Percentiles rank a stretch among this genome's conserved stretches.
phyloP scores from a whole-genome alignment of 306 rosid species.

The Castanopsis chinensis region DNA sequence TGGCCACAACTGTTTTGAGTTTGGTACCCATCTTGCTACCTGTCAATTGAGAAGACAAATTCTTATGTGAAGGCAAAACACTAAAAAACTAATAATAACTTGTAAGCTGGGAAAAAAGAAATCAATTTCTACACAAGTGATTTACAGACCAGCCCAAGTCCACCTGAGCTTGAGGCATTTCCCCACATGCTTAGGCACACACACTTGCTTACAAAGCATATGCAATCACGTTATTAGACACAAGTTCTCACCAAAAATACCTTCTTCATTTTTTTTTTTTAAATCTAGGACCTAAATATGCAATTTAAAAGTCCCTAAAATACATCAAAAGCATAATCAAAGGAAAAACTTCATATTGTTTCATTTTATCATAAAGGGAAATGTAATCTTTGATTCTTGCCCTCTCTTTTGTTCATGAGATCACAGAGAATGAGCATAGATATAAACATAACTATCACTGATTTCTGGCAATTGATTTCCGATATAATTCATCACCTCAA shows the following conservation, averaged over 20 bases:
- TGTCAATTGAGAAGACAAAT: constrained; percentile 6
- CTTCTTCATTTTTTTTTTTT: too few species aligned
- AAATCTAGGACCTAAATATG: background rate
- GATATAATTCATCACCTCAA: too few species aligned
- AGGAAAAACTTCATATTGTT: background rate
- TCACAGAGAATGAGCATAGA: too few species aligned
- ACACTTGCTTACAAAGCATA: too few species aligned
- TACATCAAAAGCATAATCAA: background rate
- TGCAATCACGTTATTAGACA: too few species aligned
- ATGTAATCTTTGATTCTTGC: too few species aligned
- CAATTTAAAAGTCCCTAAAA: background rate
- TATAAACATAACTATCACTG: too few species aligned
- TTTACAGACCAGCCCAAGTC: background rate
- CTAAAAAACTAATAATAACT: background rate
- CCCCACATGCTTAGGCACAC: background rate
- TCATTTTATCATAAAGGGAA: background rate
- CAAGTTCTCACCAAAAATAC: too few species aligned
- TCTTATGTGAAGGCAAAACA: background rate
- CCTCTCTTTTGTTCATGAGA: too few species aligned
- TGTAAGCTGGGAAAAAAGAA: background rate
- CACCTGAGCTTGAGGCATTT: background rate
- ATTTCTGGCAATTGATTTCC: too few species aligned
- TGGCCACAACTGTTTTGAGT: constrained; percentile 11
- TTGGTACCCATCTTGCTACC: constrained; percentile 40
- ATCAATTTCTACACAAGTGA: background rate